Conservation (phyloP, 257 asterid species). For the Forsythia viridissima region DNA sequence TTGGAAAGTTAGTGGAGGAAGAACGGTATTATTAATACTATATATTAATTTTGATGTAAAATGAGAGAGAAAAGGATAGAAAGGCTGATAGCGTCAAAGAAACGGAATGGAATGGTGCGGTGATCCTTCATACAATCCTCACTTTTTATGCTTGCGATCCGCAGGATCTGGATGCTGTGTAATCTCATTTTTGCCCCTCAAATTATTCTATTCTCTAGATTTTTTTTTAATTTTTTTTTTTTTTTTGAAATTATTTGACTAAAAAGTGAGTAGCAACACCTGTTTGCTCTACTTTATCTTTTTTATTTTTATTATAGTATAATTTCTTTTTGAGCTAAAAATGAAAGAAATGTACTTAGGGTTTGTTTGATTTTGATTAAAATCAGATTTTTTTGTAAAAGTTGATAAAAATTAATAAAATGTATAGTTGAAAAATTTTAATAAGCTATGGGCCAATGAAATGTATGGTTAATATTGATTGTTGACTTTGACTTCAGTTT, state of each 20-base stretch:
- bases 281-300: not conserved
- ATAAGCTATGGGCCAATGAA: too few species aligned
- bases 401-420: too few species aligned
- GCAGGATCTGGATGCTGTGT: not conserved
- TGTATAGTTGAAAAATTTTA: too few species aligned
- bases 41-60: not conserved
- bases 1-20: not conserved
- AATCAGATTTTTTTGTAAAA: too few species aligned
- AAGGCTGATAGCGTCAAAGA: not conserved
- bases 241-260: not conserved
- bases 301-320: too few species aligned
- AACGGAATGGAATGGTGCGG: not conserved
- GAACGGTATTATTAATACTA: not conserved
- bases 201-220: not conserved
- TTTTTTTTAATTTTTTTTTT: not conserved
- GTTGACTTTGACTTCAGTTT: too few species aligned
- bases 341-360: too few species aligned
- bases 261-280: not conserved
- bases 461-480: too few species aligned
- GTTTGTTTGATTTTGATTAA: too few species aligned
- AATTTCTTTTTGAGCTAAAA: too few species aligned
- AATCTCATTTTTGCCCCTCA: not conserved
- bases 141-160: constrained; percentile 4
- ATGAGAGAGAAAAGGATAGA: not conserved
- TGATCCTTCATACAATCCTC: not conserved